These are phyloP conservation scores for Plenodomus lindquistii DNA, from an alignment of 2,329 filamentous ascomycete species.

Conservation along the genomic window DNA sequence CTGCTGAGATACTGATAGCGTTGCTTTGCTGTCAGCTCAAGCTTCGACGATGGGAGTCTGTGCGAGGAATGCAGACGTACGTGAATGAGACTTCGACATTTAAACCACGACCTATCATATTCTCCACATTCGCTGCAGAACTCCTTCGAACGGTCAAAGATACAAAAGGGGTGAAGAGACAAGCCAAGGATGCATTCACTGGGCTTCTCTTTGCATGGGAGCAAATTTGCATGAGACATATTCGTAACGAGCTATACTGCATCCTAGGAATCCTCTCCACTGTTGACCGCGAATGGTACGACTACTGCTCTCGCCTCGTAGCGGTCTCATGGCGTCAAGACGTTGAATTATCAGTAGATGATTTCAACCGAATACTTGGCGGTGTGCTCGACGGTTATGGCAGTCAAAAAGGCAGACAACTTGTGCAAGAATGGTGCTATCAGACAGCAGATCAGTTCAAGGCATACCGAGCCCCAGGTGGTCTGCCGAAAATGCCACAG, in stretches of 20 bases:
- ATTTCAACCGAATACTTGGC: constrained; percentile 59
- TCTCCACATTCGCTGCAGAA: constrained; percentile 36
- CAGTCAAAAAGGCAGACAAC: constrained; percentile 50
- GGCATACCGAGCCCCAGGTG: constrained; percentile 37
- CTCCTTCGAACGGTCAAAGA: constrained; percentile 29
- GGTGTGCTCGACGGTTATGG: constrained; percentile 58
- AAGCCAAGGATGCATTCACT: constrained; percentile 30
- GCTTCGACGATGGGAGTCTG: constrained; percentile 47
- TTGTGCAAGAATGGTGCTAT: constrained; percentile 55
- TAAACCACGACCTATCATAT: constrained; percentile 28
- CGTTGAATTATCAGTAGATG: constrained; percentile 34
- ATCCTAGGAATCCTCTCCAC: constrained; percentile 39
- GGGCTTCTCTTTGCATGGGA: constrained; percentile 39
- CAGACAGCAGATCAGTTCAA: constrained; percentile 19
- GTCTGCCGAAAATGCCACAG: constrained; percentile 36
- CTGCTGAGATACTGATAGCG: constrained; percentile 41
- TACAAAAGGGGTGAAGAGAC: constrained; percentile 7
- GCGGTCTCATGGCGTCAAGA: constrained; percentile 27
- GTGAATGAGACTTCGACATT: constrained; percentile 29
- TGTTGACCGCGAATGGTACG: constrained; percentile 28
- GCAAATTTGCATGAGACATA: constrained; percentile 22
- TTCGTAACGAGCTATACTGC: constrained; percentile 35
- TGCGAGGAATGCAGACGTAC: constrained; percentile 44
- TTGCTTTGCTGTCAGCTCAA: constrained; percentile 50
- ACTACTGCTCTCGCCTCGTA: constrained; percentile 37